Base-by-base conservation (phyloP, 331 rosid species). In the Stylosanthes scabra region DNA sequence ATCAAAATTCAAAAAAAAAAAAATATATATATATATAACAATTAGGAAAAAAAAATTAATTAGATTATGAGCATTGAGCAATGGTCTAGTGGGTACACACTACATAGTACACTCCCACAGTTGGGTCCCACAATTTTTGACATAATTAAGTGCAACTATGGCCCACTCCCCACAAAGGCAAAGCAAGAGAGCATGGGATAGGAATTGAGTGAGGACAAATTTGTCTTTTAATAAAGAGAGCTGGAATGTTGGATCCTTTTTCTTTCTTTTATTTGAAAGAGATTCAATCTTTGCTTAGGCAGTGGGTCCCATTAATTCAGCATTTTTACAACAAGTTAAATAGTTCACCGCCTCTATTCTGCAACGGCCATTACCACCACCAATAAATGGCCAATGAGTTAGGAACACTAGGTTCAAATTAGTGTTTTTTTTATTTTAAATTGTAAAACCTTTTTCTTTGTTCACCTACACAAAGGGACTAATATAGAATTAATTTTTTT, bases 221-320 rank as follows among this genome's bases (percentile, higher is more conserved):
- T 67, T 20, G 85, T 86, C 81, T 74, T 60, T 80, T 15, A 20
- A 0, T 2, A 3, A 28, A 57, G 6, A 8, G 51, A 10, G 16
- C n/a, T 49, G 63, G 8, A 20, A 20, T 20, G 25, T 20, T 20
- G 25, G 25, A 20, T 20, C 25, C 25, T 20, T 25, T 44, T 10
- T 73, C 16, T n/a, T 34, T 11, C 9, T 11, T 46, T 34, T 8
- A 14, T 12, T 41, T 41, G 12, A 37, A 37, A 16, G 12, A 16
- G 2, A 20, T 14, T 54, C 45, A 5, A 67, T 69, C 83, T 78
- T 80, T 75, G 15, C 44, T 5, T 58, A 11, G 11, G 79, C 88
- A 82, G 67, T 9, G 85, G 86, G 84, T 70, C 68, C 72, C 88
- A 80, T 80, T 49, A 77, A 82, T 51, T 58, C 49, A 12, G 69